These are phyloP conservation scores for Rhizopogon roseolus DNA, from an alignment of 768 basidiomycete species.

Conservation along the genomic window DNA sequence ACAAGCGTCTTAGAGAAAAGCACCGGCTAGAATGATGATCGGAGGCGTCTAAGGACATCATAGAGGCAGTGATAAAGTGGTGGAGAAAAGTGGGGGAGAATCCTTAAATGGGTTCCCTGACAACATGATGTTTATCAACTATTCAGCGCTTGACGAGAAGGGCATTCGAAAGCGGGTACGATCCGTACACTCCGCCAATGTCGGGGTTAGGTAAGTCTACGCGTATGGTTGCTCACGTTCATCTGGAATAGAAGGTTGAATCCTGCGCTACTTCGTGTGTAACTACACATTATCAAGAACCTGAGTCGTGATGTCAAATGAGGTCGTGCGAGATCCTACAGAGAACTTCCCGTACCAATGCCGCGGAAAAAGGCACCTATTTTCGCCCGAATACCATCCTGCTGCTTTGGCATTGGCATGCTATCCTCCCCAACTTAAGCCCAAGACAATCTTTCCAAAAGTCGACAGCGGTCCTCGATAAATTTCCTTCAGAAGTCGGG, in stretches of 20 bases:
- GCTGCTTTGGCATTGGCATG: constrained; percentile 15
- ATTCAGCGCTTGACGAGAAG: constrained; percentile 14
- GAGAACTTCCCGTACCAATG: constrained; percentile 6
- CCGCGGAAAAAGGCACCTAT: constrained; percentile 20
- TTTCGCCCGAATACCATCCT: constrained; percentile 37
- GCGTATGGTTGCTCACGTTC: constrained; percentile 4
- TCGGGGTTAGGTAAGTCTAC: constrained; percentile 19
- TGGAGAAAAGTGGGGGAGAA: constrained; percentile 3
- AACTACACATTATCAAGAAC: constrained; percentile 5
- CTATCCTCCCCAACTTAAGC: constrained; percentile 36
- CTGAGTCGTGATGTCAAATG: constrained; percentile 3
- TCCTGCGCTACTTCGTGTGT: constrained; percentile 5
- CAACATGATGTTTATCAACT: constrained; percentile 26
- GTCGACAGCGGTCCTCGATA: constrained; percentile 33
- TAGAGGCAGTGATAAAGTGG: constrained; percentile 1
- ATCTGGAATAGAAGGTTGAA: constrained; percentile 6
- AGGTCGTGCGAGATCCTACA: constrained; percentile 4
- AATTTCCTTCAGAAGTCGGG: constrained; percentile 24
- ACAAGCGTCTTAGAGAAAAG: constrained; percentile 16
- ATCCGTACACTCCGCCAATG: constrained; percentile 22
- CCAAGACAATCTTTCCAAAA: constrained; percentile 40
- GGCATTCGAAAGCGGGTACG: constrained; percentile 14
- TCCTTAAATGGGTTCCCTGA: constrained; percentile 8
- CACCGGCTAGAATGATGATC: constrained; percentile 18
- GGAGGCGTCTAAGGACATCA: constrained; percentile 21